These are phyloP conservation scores for Calendula officinalis DNA, from an alignment of 129 eudicot species.

Conservation along the genomic window DNA sequence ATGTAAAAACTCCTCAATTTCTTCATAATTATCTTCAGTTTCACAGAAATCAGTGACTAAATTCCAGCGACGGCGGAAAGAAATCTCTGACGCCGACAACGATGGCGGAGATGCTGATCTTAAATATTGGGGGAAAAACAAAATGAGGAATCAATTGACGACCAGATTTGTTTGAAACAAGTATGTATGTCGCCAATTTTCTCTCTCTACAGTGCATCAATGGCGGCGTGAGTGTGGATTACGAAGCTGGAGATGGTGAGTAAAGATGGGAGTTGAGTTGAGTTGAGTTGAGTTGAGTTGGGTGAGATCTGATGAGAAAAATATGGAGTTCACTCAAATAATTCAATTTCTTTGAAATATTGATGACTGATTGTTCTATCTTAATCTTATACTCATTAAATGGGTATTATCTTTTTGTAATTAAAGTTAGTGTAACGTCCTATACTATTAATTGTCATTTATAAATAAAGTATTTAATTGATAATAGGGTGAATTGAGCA, in stretches of 20 bases:
- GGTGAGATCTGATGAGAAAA: no score
- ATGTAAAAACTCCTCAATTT: constrained; percentile 34
- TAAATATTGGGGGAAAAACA: constrained; percentile 11
- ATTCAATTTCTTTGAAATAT: no score
- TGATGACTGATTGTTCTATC: no score
- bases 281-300: not conserved
- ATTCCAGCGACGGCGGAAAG: constrained; percentile 14
- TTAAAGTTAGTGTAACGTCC: no score
- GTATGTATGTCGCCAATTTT: not conserved
- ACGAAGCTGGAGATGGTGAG: constrained; percentile 13
- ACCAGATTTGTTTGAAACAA: constrained; percentile 1
- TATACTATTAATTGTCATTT: no score
- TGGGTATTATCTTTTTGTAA: no score
- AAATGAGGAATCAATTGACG: constrained; percentile 14
- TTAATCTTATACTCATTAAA: no score
- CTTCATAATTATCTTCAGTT: constrained; percentile 33
- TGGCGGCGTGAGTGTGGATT: constrained; percentile 26
- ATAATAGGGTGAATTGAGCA: no score
- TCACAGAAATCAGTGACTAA: not conserved
- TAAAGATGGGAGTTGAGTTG: constrained; percentile 15
- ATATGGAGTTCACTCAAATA: no score
- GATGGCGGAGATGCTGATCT: constrained; percentile 6
- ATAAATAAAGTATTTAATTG: no score
- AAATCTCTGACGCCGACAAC: not conserved
- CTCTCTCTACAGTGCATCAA: constrained; percentile 17